Evolutionary conservation across 108 stramenopile species (phyloP).

Genomic region (Skeletonema grethae): DNA sequence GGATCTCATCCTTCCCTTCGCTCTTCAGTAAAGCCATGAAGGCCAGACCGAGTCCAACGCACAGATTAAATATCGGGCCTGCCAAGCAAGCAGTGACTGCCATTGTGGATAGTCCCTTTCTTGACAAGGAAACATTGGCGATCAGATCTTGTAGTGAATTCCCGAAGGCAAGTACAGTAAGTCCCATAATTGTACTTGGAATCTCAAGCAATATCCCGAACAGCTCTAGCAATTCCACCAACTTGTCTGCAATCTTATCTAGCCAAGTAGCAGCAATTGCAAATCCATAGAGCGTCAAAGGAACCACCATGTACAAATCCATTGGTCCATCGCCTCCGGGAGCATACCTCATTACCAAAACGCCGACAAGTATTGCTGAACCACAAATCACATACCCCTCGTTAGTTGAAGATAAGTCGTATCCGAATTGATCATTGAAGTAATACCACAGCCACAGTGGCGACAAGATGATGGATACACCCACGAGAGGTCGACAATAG

Average conservation of each 20-base stretch:
- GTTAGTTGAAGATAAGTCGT: conserved; percentile 55
- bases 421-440: conserved; percentile 56
- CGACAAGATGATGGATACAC: conserved; percentile 69
- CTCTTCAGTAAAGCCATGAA: conserved; percentile 56
- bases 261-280: conserved; percentile 93
- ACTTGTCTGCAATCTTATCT: conserved; percentile 90
- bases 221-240: conserved; percentile 84
- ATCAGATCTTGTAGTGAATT: conserved; percentile 91
- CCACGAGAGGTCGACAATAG: conserved; percentile 79
- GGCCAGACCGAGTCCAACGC: conserved; percentile 80
- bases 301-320: conserved; percentile 70
- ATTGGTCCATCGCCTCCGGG: conserved; percentile 81
- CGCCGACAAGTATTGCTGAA: conserved; percentile 30
- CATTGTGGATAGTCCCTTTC: conserved; percentile 92
- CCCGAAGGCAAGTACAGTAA: conserved; percentile 96
- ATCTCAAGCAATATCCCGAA: conserved; percentile 84
- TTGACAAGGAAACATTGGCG: conserved; percentile 94
- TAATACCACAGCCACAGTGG: conserved; percentile 82
- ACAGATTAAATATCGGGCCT: conserved; percentile 96
- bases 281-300: conserved; percentile 88
- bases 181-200: conserved; percentile 85
- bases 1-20: conserved; percentile 41
- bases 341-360: conserved; percentile 63
- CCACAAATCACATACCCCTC: conserved; percentile 35
- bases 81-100: conserved; percentile 88